Evolutionary conservation across 2,329 filamentous ascomycete genomes (phyloP), one percentile per base, ranked within the genome.

Genomic region (Ciborinia camelliae): DNA sequence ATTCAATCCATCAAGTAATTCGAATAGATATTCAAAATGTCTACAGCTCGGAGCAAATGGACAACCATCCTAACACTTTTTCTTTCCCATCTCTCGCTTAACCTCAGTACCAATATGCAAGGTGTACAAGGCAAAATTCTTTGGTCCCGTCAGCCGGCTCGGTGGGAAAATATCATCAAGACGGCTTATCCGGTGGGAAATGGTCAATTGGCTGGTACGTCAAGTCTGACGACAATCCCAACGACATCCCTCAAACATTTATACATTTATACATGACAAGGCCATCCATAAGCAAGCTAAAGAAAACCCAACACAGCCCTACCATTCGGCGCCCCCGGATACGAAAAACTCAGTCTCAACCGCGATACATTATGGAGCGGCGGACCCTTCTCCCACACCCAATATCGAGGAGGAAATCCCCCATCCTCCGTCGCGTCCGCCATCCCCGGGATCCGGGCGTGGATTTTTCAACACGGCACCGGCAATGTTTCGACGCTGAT

Each of bases 381-480:
- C 12, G 26, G 62, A 26, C 39, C 14, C 28, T 58, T n/a, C 47
- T n/a, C n/a, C n/a, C n/a, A n/a, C n/a, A n/a, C n/a, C n/a, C n/a
- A n/a, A n/a, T n/a, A n/a, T n/a, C n/a, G 57, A 37, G 57, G 30
- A 41, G 81, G 81, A 0, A 83, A 83, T 51, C 81, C 81, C 20
- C 66, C 66, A 1, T 68, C 70, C 2, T 69, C 76, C 0, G 74
- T 75, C 4, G 75, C 75, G 1, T 67, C 74, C 7, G 74, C 75
- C 37, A 66, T 83, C 0, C 73, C 76, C 1, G 77, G 75, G 0
- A 81, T 82, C 5, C 74, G 80, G n/a, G 73, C 79, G 4, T 76
- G 71, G 67, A 82, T 83, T 20, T 83, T 82, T 52, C 70, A 77
- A 23, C 81, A 82, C 59, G 80, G 80, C 7, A 82, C 77, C 0